Evolutionary conservation across 108 stramenopile species (phyloP).

Genomic region (Mayamaea pseudoterrestris): DNA sequence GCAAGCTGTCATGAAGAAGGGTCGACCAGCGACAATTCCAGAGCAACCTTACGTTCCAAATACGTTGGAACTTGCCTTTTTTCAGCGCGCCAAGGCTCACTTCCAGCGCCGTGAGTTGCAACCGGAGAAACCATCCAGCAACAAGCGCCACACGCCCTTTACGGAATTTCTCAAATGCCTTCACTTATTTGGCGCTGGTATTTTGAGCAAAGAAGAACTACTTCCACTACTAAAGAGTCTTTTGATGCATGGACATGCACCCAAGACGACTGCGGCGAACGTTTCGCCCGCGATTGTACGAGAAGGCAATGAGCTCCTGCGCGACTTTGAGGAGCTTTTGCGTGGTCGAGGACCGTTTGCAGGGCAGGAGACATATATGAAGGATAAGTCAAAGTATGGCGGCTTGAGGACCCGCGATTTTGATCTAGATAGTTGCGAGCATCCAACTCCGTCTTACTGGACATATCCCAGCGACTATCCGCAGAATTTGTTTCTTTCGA

Average conservation of each 20-base stretch:
- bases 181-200: constrained; percentile 75
- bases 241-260: constrained; percentile 76
- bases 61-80: constrained; percentile 59
- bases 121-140: constrained; percentile 59
- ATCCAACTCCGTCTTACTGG: constrained; percentile 61
- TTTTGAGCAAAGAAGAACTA: constrained; percentile 84
- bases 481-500: constrained; percentile 17
- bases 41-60: constrained; percentile 38
- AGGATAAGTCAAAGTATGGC: constrained; percentile 69
- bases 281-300: constrained; percentile 17
- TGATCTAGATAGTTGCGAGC: constrained; percentile 30
- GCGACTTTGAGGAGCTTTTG: constrained; percentile 61
- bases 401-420: constrained; percentile 32
- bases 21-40: constrained; percentile 59
- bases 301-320: constrained; percentile 41
- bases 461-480: constrained; percentile 59
- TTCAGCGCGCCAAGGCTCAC: constrained; percentile 57
- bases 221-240: constrained; percentile 71
- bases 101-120: constrained; percentile 58
- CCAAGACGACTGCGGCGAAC: constrained; percentile 48
- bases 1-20: constrained; percentile 47
- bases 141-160: constrained; percentile 63
- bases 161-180: constrained; percentile 87
- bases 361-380: constrained; percentile 30
- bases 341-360: constrained; percentile 71